phyloP scores from a whole-genome alignment of 768 basidiomycete species.

The Russula ochroleuca region DNA sequence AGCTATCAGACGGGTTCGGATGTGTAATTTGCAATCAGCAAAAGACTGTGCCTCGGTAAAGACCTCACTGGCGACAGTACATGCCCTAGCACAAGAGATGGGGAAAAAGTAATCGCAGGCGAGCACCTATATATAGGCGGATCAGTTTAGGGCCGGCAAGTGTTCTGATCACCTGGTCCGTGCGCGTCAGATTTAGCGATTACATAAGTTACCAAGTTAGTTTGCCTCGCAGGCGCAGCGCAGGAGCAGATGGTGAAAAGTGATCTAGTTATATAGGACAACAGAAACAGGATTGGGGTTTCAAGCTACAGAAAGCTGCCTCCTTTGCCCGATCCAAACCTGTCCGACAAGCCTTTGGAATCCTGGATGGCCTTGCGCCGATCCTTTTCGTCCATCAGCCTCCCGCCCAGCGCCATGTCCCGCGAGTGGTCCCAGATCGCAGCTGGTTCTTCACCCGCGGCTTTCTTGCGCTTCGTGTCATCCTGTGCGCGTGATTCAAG shows the following conservation, averaged over 20 bases:
- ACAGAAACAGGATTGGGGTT: neutral
- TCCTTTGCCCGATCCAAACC: conserved; percentile 71
- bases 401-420: conserved; percentile 84
- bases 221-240: no score
- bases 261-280: neutral
- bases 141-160: conserved; percentile 25
- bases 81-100: conserved; percentile 82
- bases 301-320: conserved; percentile 53
- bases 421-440: conserved; percentile 90
- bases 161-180: conserved; percentile 12
- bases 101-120: conserved; percentile 30
- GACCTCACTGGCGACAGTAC: conserved; percentile 95
- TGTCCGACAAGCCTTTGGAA: conserved; percentile 72
- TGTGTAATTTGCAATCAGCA: conserved; percentile 98
- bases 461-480: conserved; percentile 42
- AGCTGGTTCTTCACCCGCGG: conserved; percentile 50
- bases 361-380: conserved; percentile 75
- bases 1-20: conserved; percentile 91
- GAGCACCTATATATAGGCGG: conserved; percentile 34
- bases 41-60: conserved; percentile 92
- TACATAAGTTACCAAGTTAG: no score
- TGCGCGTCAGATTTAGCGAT: conserved; percentile 1
- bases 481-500: conserved; percentile 40
- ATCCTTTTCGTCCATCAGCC: conserved; percentile 85
- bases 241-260: no score